A percentile compares a stretch with the other conserved stretches of the same genome.
Evolutionary conservation across 495 filamentous ascomycete species (phyloP).

Genomic region (Recurvomyces mirabilis): DNA sequence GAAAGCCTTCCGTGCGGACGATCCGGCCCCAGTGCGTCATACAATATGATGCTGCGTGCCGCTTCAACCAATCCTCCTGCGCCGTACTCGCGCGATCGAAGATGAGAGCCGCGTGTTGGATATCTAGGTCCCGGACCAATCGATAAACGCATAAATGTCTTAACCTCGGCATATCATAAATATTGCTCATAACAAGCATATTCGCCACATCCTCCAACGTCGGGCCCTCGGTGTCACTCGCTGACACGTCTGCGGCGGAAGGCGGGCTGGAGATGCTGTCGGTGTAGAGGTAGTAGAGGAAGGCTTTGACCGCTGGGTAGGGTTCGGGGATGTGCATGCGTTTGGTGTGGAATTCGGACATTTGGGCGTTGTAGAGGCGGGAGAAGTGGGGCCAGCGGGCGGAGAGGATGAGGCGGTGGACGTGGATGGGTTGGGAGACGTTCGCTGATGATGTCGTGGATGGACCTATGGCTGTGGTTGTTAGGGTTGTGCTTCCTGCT

Average conservation of each 20-base stretch:
- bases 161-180: slow-evolving; percentile 90
- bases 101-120: slow-evolving; percentile 86
- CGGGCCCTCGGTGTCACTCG: slow-evolving; percentile 49
- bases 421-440: slow-evolving; percentile 82
- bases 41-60: slow-evolving; percentile 76
- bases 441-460: slow-evolving; percentile 30
- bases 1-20: slow-evolving; percentile 79
- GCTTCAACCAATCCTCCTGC: slow-evolving; percentile 83
- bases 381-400: slow-evolving; percentile 95
- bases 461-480: slow-evolving; percentile 23
- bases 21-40: slow-evolving; percentile 90
- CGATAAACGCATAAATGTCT: slow-evolving; percentile 81
- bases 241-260: slow-evolving; percentile 25
- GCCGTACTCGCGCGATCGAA: slow-evolving; percentile 90
- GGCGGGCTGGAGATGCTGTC: slow-evolving; percentile 67
- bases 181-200: slow-evolving; percentile 93
- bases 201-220: slow-evolving; percentile 80
- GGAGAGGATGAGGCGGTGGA: slow-evolving; percentile 84
- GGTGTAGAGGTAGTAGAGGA: slow-evolving; percentile 92
- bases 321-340: slow-evolving; percentile 97
- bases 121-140: slow-evolving; percentile 76
- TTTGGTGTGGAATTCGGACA: slow-evolving; percentile 92
- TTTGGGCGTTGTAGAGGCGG: slow-evolving; percentile 77
- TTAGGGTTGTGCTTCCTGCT: slow-evolving; percentile 30
- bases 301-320: slow-evolving; percentile 86